Evolutionary conservation across 2,329 filamentous ascomycete species (phyloP), one percentile per base, ranked within the genome.

Genomic region (Talaromyces pinophilus): DNA sequence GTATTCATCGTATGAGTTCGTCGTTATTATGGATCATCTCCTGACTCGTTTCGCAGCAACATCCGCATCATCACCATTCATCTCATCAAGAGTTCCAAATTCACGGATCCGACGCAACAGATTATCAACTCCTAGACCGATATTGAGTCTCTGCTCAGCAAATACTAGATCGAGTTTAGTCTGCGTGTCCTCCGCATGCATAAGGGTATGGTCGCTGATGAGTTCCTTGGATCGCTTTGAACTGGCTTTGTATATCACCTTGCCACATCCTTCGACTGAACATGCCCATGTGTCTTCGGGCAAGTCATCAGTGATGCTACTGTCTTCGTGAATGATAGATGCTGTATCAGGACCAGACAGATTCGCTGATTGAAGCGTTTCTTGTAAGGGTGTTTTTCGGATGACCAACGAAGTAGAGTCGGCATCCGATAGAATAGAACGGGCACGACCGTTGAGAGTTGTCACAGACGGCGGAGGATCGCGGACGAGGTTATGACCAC

Each of bases 131-230:
- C 72, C 72, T 2, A 72, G 64, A 60, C 73, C 73, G 35, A 77
- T 66, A 65, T 78, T 78, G 3, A 77, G 71, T 33, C 71, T 71
- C 54, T 78, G 74, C 57, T 78, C 77, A 0, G 76, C 71, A 71
- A 77, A 71, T 11, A 78, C 77, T 8, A 78, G 71, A 59, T 77
- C 75, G 2, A 78, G 61, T 62, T 77, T 78, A 13, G 74, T 71
- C 59, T 77, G 74, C 0, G 75, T 77, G 62, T 78, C 76, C 52
- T 77, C 73, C 0, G 75, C 76, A 68, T 78, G 76, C 8, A 71
- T 73, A 2, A 77, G 60, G 7, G 73, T 72, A 64, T 78, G 76
- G 40, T 76, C 75, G n/a, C 71, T 64, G 25, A 78, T 74, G 50
- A 74, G 66, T 38, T 76, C 72, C 64, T 75, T 74, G 19, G 73